Percentiles rank a stretch among this genome's conserved stretches.
phyloP scores from a whole-genome alignment of 2,329 filamentous ascomycete species.

The Colletotrichum godetiae region DNA sequence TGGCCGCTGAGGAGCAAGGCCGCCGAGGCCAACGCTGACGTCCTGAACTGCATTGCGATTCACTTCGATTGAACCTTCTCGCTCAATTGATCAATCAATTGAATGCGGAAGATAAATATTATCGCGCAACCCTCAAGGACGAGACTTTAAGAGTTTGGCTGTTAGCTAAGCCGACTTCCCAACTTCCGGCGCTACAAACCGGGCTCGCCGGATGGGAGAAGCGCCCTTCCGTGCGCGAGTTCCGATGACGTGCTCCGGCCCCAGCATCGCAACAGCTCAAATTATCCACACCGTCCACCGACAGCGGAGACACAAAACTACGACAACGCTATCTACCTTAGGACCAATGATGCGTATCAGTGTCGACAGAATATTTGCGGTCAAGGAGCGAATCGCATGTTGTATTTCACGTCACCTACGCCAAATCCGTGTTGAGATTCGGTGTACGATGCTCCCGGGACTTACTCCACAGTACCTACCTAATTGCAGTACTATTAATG shows the following conservation, averaged over 20 bases:
- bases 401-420: no score
- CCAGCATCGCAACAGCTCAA: slow-evolving; percentile 8
- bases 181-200: not conserved
- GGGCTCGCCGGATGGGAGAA: slow-evolving; percentile 9
- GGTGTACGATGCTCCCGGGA: no score
- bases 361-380: no score
- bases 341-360: not conserved
- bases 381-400: no score
- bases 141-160: not conserved
- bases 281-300: not conserved
- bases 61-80: not conserved
- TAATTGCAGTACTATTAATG: no score
- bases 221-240: not conserved
- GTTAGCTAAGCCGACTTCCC: not conserved
- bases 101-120: not conserved
- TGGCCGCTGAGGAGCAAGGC: not conserved
- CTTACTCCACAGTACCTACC: no score
- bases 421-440: no score
- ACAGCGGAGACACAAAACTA: not conserved
- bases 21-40: not conserved
- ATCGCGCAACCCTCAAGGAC: not conserved
- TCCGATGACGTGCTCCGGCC: slow-evolving; percentile 28
- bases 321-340: not conserved
- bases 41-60: slow-evolving; percentile 2
- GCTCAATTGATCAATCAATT: not conserved